phyloP scores from a whole-genome alignment of 495 filamentous ascomycete genomes.

The Sabuloglossum arenarium region DNA sequence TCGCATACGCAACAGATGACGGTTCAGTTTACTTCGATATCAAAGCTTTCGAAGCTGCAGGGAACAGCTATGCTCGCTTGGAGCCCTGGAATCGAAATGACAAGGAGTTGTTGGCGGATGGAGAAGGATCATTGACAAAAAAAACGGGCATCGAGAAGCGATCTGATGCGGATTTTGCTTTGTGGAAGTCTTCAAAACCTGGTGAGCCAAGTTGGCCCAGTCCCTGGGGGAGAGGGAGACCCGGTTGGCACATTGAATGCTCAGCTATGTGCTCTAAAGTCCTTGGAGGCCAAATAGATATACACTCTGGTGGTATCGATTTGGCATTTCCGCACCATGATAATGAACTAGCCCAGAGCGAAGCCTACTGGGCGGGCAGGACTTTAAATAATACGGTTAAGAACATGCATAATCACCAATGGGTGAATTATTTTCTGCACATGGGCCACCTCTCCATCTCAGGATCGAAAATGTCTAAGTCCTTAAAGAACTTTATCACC shows the following conservation, averaged over 20 bases:
- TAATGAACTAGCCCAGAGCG: constrained; percentile 86
- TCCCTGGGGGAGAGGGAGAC: constrained; percentile 50
- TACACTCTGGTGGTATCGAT: constrained; percentile 87
- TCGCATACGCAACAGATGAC: constrained; percentile 59
- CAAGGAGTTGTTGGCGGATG: constrained; percentile 64
- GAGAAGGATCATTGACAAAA: constrained; percentile 67
- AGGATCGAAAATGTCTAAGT: constrained; percentile 90
- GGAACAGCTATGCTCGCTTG: constrained; percentile 67
- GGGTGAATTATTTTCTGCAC: constrained; percentile 93
- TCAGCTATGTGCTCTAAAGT: constrained; percentile 85
- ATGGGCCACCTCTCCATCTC: constrained; percentile 86
- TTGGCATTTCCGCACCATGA: constrained; percentile 92
- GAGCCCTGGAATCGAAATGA: constrained; percentile 77
- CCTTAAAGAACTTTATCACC: constrained; percentile 91
- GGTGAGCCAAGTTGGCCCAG: constrained; percentile 84
- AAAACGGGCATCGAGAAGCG: constrained; percentile 40
- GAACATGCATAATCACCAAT: constrained; percentile 25
- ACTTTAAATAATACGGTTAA: constrained; percentile 20
- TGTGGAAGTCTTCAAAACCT: constrained; percentile 85
- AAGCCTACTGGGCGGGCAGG: constrained; percentile 49
- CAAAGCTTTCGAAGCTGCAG: constrained; percentile 58
- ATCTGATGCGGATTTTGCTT: constrained; percentile 62
- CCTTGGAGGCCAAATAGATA: constrained; percentile 65
- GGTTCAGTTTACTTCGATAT: constrained; percentile 95
- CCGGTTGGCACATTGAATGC: constrained; percentile 98